These are phyloP conservation scores for Atkinsonella hypoxylon DNA, from an alignment of 2,329 filamentous ascomycete genomes.

Conservation along the genomic window DNA sequence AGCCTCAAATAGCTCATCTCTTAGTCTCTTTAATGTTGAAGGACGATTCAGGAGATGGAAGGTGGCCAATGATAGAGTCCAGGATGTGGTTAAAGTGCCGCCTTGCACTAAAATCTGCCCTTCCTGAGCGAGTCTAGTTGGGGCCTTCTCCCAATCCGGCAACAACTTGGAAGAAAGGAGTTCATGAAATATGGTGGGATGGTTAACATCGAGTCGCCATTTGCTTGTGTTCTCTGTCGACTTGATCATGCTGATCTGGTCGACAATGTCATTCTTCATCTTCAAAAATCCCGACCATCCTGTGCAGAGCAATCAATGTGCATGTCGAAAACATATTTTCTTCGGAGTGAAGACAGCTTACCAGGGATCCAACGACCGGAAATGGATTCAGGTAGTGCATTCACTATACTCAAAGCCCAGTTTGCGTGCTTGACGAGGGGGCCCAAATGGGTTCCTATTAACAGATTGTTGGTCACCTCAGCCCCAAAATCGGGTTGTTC, in stretches of 20 bases:
- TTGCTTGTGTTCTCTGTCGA: constrained; percentile 21
- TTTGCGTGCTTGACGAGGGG: constrained; percentile 24
- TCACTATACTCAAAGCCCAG: constrained; percentile 23
- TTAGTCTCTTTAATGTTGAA: constrained; percentile 17
- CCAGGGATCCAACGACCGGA: constrained; percentile 23
- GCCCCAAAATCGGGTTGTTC: constrained; percentile 23
- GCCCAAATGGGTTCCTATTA: constrained; percentile 26
- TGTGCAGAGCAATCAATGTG: constrained; percentile 12
- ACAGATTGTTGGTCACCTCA: constrained; percentile 22
- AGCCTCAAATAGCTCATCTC: constrained; percentile 23
- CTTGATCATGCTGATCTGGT: constrained; percentile 24
- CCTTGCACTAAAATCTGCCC: constrained; percentile 26
- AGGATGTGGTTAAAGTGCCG: constrained; percentile 29
- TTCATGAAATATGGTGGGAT: constrained; percentile 25
- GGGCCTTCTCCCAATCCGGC: constrained; percentile 22
- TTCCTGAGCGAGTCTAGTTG: constrained; percentile 24
- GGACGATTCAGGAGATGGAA: constrained; percentile 24
- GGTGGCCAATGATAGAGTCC: constrained; percentile 21
- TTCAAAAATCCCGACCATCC: constrained; percentile 26
- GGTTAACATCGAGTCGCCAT: constrained; percentile 21
- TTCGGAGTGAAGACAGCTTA: constrained; percentile 8
- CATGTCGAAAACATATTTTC: constrained; percentile 6
- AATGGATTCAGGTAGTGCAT: constrained; percentile 22
- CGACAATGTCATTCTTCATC: constrained; percentile 26
- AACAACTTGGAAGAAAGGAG: constrained; percentile 20